Conservation (phyloP, 352 stramenopile genomes). For the Phytophthora constricta region DNA sequence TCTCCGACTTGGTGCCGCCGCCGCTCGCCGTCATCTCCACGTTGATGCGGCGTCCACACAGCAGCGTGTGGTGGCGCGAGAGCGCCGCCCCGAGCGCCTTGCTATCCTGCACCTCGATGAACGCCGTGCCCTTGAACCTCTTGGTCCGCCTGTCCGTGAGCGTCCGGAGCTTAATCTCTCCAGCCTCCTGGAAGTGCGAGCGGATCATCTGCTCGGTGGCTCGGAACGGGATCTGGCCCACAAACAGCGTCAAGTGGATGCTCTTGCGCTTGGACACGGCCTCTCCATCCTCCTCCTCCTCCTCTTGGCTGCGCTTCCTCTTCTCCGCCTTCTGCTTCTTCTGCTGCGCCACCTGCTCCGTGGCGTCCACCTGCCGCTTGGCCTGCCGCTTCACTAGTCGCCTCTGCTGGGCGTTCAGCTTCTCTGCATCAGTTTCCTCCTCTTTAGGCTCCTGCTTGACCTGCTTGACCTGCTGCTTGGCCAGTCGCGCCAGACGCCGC, state of each 20-base stretch:
- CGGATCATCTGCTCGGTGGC: slow-evolving; percentile 70
- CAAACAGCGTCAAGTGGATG: slow-evolving; percentile 88
- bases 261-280: slow-evolving; percentile 45
- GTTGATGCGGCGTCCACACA: slow-evolving; percentile 85
- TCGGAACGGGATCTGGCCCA: slow-evolving; percentile 82
- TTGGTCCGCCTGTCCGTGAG: slow-evolving; percentile 85
- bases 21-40: slow-evolving; percentile 87
- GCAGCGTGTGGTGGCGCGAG: slow-evolving; percentile 79
- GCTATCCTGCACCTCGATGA: slow-evolving; percentile 87
- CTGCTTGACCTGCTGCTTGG: too few relatives aligned
- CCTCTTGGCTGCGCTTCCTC: slow-evolving; percentile 51
- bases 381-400: slow-evolving; percentile 57
- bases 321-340: slow-evolving; percentile 41
- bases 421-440: slow-evolving; percentile 5
- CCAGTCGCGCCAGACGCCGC: too few relatives aligned
- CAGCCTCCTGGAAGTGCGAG: slow-evolving; percentile 77
- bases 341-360: slow-evolving; percentile 22
- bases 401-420: slow-evolving; percentile 63
- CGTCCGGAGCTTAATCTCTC: slow-evolving; percentile 83
- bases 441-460: slow-evolving; percentile 13
- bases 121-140: slow-evolving; percentile 85
- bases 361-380: slow-evolving; percentile 39
- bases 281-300: slow-evolving; percentile 28
- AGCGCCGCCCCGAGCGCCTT: slow-evolving; percentile 82
- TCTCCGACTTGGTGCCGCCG: slow-evolving; percentile 84